A percentile compares a stretch with the other conserved stretches of the same genome.
Conservation (phyloP, 2,329 filamentous ascomycete species). For the Fusarium gaditjirri region DNA sequence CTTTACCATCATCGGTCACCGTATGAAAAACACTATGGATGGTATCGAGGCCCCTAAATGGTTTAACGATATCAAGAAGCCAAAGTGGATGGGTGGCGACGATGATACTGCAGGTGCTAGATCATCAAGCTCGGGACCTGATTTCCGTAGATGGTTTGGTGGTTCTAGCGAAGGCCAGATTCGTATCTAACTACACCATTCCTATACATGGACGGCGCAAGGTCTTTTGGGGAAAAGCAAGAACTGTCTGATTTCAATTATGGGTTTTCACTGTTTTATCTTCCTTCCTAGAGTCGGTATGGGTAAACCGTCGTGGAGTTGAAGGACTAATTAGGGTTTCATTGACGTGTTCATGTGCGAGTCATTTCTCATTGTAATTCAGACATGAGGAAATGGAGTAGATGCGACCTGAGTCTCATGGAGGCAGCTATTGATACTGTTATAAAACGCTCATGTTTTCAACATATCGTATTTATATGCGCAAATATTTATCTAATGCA, state of each 20-base stretch:
- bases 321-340: slow-evolving; percentile 5
- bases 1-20: slow-evolving; percentile 83
- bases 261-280: slow-evolving; percentile 13
- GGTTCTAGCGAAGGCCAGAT: slow-evolving; percentile 50
- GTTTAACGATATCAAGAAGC: slow-evolving; percentile 80
- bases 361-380: background rate
- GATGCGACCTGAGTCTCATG: background rate
- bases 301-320: slow-evolving; percentile 36
- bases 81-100: slow-evolving; percentile 81
- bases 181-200: slow-evolving; percentile 37
- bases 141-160: slow-evolving; percentile 69
- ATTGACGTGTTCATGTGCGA: slow-evolving; percentile 12
- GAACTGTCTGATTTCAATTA: slow-evolving; percentile 21
- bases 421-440: background rate
- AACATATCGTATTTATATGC: slow-evolving; percentile 8
- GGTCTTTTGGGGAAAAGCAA: slow-evolving; percentile 21
- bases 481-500: slow-evolving; percentile 15
- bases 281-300: slow-evolving; percentile 15
- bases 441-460: slow-evolving; percentile 11
- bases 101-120: slow-evolving; percentile 47
- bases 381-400: background rate
- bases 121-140: slow-evolving; percentile 44
- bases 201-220: slow-evolving; percentile 10
- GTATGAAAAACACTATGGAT: slow-evolving; percentile 93
- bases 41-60: slow-evolving; percentile 83